A percentile compares a stretch with the other conserved stretches of the same genome.
phyloP scores from a whole-genome alignment of 2,329 filamentous ascomycete species.

The Colletotrichum sp. region DNA sequence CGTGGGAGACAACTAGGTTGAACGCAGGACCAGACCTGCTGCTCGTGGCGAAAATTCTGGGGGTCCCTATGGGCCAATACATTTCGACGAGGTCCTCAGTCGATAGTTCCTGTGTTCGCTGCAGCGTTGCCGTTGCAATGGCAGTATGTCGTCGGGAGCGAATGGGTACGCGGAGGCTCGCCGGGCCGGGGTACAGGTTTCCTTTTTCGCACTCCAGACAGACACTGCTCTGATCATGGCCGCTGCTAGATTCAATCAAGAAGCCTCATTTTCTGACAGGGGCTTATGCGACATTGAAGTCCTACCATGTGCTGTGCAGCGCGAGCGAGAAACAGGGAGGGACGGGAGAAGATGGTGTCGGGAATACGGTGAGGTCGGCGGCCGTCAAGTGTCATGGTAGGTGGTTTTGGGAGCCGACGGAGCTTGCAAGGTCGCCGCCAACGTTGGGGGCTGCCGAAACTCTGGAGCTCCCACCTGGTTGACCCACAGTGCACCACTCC shows the following conservation, averaged over 20 bases:
- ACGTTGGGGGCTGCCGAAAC: background rate
- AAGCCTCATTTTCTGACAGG: background rate
- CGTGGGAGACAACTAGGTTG: slow-evolving; percentile 60
- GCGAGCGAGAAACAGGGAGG: background rate
- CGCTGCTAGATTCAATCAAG: background rate
- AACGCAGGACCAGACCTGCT: slow-evolving; percentile 62
- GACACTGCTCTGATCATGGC: slow-evolving; percentile 16
- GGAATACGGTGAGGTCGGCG: background rate
- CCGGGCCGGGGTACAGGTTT: background rate
- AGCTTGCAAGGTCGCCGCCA: background rate
- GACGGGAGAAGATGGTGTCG: background rate
- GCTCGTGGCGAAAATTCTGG: slow-evolving; percentile 81
- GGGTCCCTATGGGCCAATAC: slow-evolving; percentile 92
- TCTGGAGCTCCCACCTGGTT: background rate
- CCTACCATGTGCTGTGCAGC: background rate
- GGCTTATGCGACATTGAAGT: background rate
- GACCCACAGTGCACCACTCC: background rate
- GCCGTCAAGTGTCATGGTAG: background rate
- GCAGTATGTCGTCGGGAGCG: background rate
- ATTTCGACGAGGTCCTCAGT: slow-evolving; percentile 53
- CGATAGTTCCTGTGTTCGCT: background rate
- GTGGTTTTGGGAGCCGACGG: background rate
- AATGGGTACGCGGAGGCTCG: background rate
- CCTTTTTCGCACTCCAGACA: background rate
- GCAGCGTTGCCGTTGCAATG: background rate